Evolutionary conservation across 805 yeast genomes (phyloP).

Genomic region (Suhomyces faveliae): DNA sequence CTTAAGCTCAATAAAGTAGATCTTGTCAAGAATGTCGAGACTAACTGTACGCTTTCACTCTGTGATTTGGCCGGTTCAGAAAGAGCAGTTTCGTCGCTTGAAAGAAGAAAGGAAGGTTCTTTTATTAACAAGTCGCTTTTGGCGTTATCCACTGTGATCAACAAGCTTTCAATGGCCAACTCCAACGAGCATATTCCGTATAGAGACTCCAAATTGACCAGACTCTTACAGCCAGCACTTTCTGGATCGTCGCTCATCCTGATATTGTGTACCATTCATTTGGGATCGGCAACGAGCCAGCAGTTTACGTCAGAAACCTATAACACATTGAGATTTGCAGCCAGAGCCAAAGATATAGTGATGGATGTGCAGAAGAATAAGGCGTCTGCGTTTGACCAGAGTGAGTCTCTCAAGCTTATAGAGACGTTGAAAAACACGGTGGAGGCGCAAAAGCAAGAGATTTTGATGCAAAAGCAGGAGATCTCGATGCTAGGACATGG

Average conservation of each 20-base stretch:
- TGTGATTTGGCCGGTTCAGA: conserved; percentile 99
- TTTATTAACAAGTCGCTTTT: conserved; percentile 87
- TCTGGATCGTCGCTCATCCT: conserved; percentile 84
- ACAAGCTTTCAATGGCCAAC: conserved; percentile 55
- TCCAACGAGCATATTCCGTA: conserved; percentile 75
- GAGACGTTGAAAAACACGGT: conserved; percentile 57
- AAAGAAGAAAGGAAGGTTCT: conserved; percentile 90
- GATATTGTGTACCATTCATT: conserved; percentile 82
- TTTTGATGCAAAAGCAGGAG: conserved; percentile 49
- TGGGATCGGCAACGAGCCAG: conserved; percentile 41
- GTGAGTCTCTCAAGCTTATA: conserved; percentile 41
- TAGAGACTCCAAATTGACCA: conserved; percentile 88
- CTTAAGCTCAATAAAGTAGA: conserved; percentile 53
- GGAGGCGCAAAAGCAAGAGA: conserved; percentile 59
- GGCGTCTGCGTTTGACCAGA: conserved; percentile 35
- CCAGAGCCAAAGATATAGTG: conserved; percentile 84
- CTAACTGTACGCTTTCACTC: conserved; percentile 65
- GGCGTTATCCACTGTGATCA: conserved; percentile 90
- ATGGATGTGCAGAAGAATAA: conserved; percentile 62
- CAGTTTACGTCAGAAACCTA: conserved; percentile 71
- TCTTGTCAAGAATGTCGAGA: conserved; percentile 36
- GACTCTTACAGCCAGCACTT: conserved; percentile 87
- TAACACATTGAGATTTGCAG: conserved; percentile 87
- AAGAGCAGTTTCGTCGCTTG: conserved; percentile 62
- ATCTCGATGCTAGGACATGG: conserved; percentile 24